Evolutionary conservation across 768 basidiomycete species (phyloP).

Genomic region (Russula griseocarnosa): DNA sequence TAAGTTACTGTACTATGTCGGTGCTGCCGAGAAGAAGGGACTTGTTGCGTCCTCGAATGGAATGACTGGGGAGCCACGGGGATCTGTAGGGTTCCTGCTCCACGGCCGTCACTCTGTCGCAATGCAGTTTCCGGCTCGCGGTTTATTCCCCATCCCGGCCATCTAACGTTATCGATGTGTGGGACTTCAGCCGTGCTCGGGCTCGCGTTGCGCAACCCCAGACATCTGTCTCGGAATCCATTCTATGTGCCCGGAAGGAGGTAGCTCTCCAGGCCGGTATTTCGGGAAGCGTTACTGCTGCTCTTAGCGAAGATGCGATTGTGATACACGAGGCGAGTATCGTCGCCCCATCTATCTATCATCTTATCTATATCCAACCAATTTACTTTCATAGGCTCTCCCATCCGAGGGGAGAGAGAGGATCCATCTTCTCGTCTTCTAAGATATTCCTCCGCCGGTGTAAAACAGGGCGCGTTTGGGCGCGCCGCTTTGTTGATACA

Average conservation of each 20-base stretch:
- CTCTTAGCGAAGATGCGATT: constrained; percentile 19
- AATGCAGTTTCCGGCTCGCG: constrained; percentile 7
- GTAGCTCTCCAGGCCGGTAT: neutral
- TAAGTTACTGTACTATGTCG: neutral
- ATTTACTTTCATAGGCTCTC: neutral
- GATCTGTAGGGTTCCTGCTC: neutral
- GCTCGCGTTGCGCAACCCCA: neutral
- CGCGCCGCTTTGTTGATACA: neutral
- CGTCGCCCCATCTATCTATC: neutral
- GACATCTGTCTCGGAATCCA: neutral
- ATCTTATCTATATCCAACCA: neutral
- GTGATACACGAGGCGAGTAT: constrained; percentile 16
- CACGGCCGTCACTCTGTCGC: neutral
- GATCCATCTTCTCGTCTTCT: constrained; percentile 16
- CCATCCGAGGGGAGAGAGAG: neutral
- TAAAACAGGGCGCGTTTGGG: neutral
- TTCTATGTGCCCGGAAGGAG: neutral
- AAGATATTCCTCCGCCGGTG: neutral
- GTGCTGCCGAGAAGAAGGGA: neutral
- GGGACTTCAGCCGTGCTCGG: constrained; percentile 12
- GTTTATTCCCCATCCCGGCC: neutral
- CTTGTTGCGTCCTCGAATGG: constrained; percentile 11
- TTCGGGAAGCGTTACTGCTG: neutral
- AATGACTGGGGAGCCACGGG: constrained; percentile 5
- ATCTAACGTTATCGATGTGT: neutral